Base-by-base conservation (phyloP, 2,329 filamentous ascomycete genomes). In the Stagonosporopsis chrysanthemi region DNA sequence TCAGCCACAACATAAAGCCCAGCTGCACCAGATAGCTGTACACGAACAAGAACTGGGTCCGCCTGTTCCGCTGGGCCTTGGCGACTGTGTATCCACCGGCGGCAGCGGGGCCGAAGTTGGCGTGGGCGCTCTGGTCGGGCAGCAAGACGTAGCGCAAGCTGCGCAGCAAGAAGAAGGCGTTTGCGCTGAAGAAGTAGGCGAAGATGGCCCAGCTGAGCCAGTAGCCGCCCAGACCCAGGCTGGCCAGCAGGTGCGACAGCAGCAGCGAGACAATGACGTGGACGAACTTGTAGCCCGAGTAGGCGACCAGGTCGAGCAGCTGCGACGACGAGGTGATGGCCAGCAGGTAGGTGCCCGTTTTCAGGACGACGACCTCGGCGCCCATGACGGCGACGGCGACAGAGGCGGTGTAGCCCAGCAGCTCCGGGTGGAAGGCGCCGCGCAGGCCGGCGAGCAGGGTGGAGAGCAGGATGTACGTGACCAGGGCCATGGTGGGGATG, bases 271-370 rank as follows among this genome's bases (percentile, higher is more conserved):
- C 84, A 60, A 99, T 99, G 66, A 97, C 92, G 29, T 94, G 95
- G 26, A 99, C 94, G 72, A 99, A 99, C 78, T 99, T 99, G 81
- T 99, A 99, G 19, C 96, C 96, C 2, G 90, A 94, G 79, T 99
- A 99, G 5, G 96, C 96, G 51, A 99, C 89, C 47, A 99, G 80
- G 70, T 99, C 95, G 56, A 98, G 86, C 49, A 98, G 85, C 75
- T 98, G 95, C 15, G 90, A 95, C 66, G 96, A 91, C 74, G 95
- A 96, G 68, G 88, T 96, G 77, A 99, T 98, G 79, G 87, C 92
- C 47, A 99, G 80, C 52, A 99, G 87, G 74, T 98, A 99, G 76
- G 91, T 96, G 49, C 94, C 95, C 24, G 97, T 82, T 79, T 97
- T 96, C 64, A 99, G 81, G 35, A 91, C 87, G n/a, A 95, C 73